Conservation (phyloP, 768 basidiomycete species). For the Neoboletus subvelutipes region DNA sequence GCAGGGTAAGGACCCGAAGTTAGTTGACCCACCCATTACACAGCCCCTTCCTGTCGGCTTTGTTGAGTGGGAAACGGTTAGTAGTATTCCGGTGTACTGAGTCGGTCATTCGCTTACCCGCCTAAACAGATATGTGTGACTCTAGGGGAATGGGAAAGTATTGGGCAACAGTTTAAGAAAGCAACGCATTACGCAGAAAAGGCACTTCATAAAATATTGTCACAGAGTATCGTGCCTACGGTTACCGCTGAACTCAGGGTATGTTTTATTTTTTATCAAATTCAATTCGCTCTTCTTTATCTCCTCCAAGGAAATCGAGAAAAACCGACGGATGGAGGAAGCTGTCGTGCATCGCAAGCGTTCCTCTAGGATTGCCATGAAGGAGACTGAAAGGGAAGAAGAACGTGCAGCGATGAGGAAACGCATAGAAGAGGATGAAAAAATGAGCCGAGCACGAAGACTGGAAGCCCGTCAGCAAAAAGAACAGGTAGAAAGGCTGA, state of each 20-base stretch:
- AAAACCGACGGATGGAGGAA: slow-evolving; percentile 63
- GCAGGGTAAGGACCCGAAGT: background rate
- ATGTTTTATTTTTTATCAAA: slow-evolving; percentile 7
- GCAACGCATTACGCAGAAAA: slow-evolving; percentile 81
- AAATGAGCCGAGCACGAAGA: slow-evolving; percentile 60
- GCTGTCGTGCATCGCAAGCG: slow-evolving; percentile 85
- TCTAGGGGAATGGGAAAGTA: slow-evolving; percentile 80
- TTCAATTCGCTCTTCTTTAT: slow-evolving; percentile 2
- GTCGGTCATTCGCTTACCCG: background rate
- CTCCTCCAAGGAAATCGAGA: slow-evolving; percentile 55
- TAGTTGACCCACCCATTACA: background rate
- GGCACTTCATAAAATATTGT: slow-evolving; percentile 67
- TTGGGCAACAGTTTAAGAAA: slow-evolving; percentile 71
- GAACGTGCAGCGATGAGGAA: slow-evolving; percentile 57
- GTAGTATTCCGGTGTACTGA: slow-evolving; percentile 22
- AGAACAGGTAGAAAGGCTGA: slow-evolving; percentile 54
- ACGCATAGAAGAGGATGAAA: slow-evolving; percentile 67
- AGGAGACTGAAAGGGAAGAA: slow-evolving; percentile 78
- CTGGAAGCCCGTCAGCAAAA: slow-evolving; percentile 54
- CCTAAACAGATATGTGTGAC: slow-evolving; percentile 74
- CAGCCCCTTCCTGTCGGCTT: slow-evolving; percentile 49
- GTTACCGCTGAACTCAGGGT: slow-evolving; percentile 70
- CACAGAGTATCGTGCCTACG: slow-evolving; percentile 65
- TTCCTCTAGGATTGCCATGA: slow-evolving; percentile 82
- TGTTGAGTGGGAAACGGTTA: slow-evolving; percentile 90